Evolutionary conservation across 2,329 filamentous ascomycete species (phyloP).

Genomic region (Penicillium aurantiogriseum): DNA sequence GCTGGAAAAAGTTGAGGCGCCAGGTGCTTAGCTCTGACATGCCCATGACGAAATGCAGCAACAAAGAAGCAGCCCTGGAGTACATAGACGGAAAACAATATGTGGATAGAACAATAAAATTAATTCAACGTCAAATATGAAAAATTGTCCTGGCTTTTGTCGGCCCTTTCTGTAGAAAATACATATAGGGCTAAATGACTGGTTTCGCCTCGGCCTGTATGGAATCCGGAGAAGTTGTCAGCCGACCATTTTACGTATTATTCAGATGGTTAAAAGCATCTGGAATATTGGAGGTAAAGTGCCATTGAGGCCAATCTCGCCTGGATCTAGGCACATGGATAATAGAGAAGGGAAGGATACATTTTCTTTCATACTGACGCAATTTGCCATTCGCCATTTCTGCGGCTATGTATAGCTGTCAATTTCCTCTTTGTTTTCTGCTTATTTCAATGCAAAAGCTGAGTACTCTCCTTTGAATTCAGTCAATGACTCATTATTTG

Average conservation of each 20-base stretch:
- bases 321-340: background rate
- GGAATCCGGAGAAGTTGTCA: background rate
- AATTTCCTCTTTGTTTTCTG: background rate
- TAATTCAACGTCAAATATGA: background rate
- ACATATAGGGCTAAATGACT: background rate
- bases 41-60: constrained; percentile 2
- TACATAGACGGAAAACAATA: background rate
- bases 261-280: background rate
- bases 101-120: background rate
- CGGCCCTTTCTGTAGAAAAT: background rate
- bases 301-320: background rate
- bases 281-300: background rate
- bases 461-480: background rate
- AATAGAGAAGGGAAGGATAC: background rate
- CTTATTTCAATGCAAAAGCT: background rate
- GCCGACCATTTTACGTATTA: background rate
- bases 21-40: constrained; percentile 7
- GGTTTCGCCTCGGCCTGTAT: background rate
- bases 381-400: constrained; percentile 16
- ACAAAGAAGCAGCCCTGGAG: background rate
- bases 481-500: background rate
- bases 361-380: constrained; percentile 19
- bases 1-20: background rate
- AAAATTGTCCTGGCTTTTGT: background rate
- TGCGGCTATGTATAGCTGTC: constrained; percentile 11